Evolutionary conservation across 2,329 filamentous ascomycete genomes (phyloP), one percentile per base, ranked within the genome.

Genomic region (Alternaria rosae): DNA sequence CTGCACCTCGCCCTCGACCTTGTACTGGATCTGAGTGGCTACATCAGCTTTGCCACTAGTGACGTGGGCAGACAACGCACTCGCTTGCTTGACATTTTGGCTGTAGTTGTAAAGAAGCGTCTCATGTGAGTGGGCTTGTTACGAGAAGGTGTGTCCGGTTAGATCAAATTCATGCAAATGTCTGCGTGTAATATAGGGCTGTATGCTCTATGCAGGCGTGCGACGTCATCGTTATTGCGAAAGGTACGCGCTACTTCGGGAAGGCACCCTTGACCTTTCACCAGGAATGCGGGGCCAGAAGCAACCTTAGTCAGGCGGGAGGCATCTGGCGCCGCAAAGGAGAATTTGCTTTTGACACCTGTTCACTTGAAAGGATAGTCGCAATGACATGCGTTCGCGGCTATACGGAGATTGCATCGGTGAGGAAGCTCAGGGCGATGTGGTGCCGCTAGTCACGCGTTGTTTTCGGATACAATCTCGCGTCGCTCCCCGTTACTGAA

Each of bases 1-100:
- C 73, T 85, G 83, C 38, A 84, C 83, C 26, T 77, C 68, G 59
- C 83, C 83, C 23, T 80, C 71, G 62, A 84, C 83, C 62, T 77
- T 82, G 79, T 80, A 85, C 10, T 78, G 78, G 60, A 84, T 84
- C 82, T 84, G 61, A 17, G 59, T 21, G 44, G 44, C 61, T 58
- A 44, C 58, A 60, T 77, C 51, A 73, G 67, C 53, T 44, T 35
- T 62, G 67, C 45, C 60, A 66, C 59, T 25, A 28, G 25, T 20
- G 35, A 13, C 41, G 20, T 35, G 42, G 17, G 51, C 26, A 38
- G 9, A 59, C 54, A 45, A 71, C 75, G 55, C 61, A 78, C 77
- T 67, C 77, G 72, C 68, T 76, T 78, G 64, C 57, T 68, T 43
- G 76, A 68, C 77, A 79, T 79, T 57, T 11, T 76, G 68, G 67